Base-by-base conservation (phyloP, 2,329 filamentous ascomycete species). In the Periconia sp. region DNA sequence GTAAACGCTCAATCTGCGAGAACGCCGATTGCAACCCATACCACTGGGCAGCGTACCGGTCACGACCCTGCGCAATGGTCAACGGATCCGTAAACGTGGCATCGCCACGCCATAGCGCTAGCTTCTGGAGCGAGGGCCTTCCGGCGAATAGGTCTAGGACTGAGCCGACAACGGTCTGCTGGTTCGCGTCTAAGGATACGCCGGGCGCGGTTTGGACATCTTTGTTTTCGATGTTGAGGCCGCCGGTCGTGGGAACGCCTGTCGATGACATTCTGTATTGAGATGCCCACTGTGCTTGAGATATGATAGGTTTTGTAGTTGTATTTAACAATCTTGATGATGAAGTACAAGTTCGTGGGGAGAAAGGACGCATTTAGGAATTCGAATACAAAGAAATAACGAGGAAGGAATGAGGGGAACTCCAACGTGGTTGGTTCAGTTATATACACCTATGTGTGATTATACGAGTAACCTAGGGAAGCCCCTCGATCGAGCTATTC, bases 111-210 rank as follows among this genome's bases (percentile, higher is more conserved):
- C 85, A 88, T 20, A 88, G 76, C 14, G 76, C 72, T 44, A 87
- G 77, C 65, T 87, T 85, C 41, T 78, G 77, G 2, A 85, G 76
- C 1, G 82, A 82, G 0, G 84, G 83, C 17, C 80, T 77, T 44
- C 84, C 84, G 33, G 82, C 81, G 65, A 87, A 87, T 45, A 87
- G 79, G 64, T 87, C 85, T 20, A 88, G 77, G 14, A 87, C 77
- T 44, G 79, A 81, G 53, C 81, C 81, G 13, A 86, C 79, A 31
- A 86, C 54, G 0, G 83, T 77, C 55, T 80, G 80, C 62, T 87
- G 82, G 18, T 77, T 65, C 0, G 73, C 59, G 17, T 75, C 76
- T 14, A 86, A 75, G 0, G 76, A 68, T 14, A 86, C 77, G 13
- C 82, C 82, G 0, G 79, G 60, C 0, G 76, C 77, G 10, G 79